Evolutionary conservation across 2,329 filamentous ascomycete genomes (phyloP), one percentile per base, ranked within the genome.

Genomic region (Fusarium austroafricanum): DNA sequence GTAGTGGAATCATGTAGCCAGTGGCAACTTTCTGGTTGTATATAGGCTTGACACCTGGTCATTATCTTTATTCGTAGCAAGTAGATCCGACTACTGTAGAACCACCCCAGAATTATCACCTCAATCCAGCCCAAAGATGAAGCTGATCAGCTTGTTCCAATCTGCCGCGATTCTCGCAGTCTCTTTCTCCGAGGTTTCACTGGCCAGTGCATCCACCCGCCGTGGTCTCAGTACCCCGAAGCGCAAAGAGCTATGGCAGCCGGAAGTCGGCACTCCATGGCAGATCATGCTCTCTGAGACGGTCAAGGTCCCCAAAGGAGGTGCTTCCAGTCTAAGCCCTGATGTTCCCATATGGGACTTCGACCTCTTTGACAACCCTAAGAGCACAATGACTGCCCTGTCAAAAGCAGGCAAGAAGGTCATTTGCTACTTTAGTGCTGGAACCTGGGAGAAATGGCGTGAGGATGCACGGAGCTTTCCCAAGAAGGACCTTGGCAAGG

Each of bases 391-490:
- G 89, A 83, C 88, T 57, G 79, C 88, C 8, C 86, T 90, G 75
- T 80, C 84, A 55, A 86, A 85, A 42, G 75, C 79, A 3, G 84
- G 83, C 6, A 86, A 86, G 69, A 88, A 85, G 55, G 85, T 92
- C 40, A 89, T 93, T 53, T 93, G 90, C 79, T 93, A 93, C 77
- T 93, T 93, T 78, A 90, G 87, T 39, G 90, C 89, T 0, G 90
- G 91, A 0, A 89, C 86, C 1, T 91, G 84, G 68, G 91, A 93
- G 76, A 75, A 87, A 35, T 87, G 84, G 79, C 83, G 90, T 2
- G 76, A 82, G 1, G 90, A 92, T 70, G 80, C 82, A 12, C 71
- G 71, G n/a, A 68, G 84, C 1, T 92, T 92, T 70, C 71, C 79
- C 2, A 61, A 79, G 1, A 75, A 77, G 0, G 90, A 92, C 65